These are phyloP conservation scores for Fusarium brevicatenulatum DNA, from an alignment of 2,329 filamentous ascomycete species.

Conservation along the genomic window DNA sequence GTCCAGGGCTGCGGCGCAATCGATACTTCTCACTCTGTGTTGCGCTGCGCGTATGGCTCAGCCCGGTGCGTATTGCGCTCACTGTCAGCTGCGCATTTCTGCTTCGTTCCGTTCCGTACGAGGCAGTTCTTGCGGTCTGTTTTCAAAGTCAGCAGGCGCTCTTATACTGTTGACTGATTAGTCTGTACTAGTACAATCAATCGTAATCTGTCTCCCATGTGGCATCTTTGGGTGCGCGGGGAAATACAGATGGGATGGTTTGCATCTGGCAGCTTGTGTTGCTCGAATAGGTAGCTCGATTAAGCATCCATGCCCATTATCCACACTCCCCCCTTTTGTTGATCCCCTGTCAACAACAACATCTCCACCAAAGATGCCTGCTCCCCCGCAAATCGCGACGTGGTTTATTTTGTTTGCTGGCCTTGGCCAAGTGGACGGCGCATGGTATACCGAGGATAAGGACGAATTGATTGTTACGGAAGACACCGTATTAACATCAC, in stretches of 20 bases:
- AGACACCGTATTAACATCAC: not conserved
- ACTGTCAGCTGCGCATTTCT: constrained; percentile 26
- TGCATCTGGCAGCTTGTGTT: constrained; percentile 20
- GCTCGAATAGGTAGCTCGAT: constrained; percentile 21
- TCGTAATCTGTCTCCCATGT: constrained; percentile 11
- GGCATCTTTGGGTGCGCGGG: constrained; percentile 10
- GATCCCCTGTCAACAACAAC: constrained; percentile 19
- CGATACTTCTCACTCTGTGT: not conserved
- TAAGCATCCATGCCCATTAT: constrained; percentile 11
- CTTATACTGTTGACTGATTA: not conserved
- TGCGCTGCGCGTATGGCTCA: not conserved
- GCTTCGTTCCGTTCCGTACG: not conserved
- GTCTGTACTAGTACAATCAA: not conserved
- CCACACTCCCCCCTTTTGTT: constrained; percentile 20
- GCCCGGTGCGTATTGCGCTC: constrained; percentile 3
- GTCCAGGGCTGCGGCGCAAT: constrained; percentile 22
- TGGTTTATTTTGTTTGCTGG: constrained; percentile 22
- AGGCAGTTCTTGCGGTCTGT: constrained; percentile 10
- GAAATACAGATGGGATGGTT: constrained; percentile 19
- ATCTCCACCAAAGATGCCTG: constrained; percentile 30
- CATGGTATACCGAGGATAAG: constrained; percentile 16
- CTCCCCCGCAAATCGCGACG: constrained; percentile 34
- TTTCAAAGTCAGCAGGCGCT: constrained; percentile 13
- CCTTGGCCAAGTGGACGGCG: constrained; percentile 26
- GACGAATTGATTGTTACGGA: not conserved